Conservation (phyloP, 805 yeast species). For the Suhomyces xylopsoci region DNA sequence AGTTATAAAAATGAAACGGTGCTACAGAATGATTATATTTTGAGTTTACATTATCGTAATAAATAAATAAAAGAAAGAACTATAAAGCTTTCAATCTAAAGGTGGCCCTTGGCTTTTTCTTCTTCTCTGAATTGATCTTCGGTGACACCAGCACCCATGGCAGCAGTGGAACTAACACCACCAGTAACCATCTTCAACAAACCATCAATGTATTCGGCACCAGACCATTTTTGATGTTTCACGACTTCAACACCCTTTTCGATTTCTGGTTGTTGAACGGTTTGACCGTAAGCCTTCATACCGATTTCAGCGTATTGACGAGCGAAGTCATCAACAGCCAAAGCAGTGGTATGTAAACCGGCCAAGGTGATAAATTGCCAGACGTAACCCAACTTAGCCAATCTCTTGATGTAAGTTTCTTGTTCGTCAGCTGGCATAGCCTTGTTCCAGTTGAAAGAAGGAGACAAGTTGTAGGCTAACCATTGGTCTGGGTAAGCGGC, state of each 20-base stretch:
- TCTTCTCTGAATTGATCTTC: constrained; percentile 82
- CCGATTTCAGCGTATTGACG: constrained; percentile 75
- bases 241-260: constrained; percentile 89
- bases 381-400: constrained; percentile 85
- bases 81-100: background rate
- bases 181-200: constrained; percentile 88
- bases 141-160: constrained; percentile 98
- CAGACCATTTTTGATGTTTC: constrained; percentile 98
- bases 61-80: constrained; percentile 1
- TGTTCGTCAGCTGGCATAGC: constrained; percentile 89
- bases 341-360: constrained; percentile 93
- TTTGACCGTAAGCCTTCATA: constrained; percentile 93
- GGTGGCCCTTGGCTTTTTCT: constrained; percentile 13
- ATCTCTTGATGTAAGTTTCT: constrained; percentile 82
- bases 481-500: constrained; percentile 82
- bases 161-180: constrained; percentile 93
- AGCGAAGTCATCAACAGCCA: constrained; percentile 84
- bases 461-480: constrained; percentile 95
- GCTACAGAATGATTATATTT: background rate
- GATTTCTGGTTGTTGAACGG: constrained; percentile 84
- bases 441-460: constrained; percentile 96
- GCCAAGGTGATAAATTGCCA: constrained; percentile 99
- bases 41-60: background rate
- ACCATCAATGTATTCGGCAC: constrained; percentile 94
- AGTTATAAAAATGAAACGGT: background rate